Base-by-base conservation (phyloP, 495 filamentous ascomycete genomes). In the Astrothelium subdiscretum region DNA sequence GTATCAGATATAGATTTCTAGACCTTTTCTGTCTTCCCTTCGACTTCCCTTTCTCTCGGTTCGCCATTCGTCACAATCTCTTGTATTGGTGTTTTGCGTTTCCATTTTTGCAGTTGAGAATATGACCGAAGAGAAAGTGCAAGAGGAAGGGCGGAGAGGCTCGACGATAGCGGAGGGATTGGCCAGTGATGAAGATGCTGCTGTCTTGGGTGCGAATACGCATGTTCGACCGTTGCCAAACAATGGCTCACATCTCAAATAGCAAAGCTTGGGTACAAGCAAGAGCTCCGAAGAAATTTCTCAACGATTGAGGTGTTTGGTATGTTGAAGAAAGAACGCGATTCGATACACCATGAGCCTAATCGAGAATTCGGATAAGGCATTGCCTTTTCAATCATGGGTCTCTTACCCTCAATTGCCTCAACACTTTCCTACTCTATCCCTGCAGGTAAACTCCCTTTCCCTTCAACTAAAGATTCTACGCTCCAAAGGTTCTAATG, bases 331-430 rank as follows among this genome's bases (percentile, higher is more conserved):
- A 29, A 8, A 20, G 8, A 31, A 27, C 48, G 22, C 13, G 18
- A 24, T 38, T 18, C 35, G 15, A 27, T n/a, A n/a, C 20, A 11
- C 20, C 48, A 3, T 24, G 24, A 54, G 8, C 8, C 24, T 54
- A 11, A 54, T 54, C 22, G 5, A 8, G n/a, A 6, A 54, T 54
- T n/a, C 15, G n/a, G 4, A 54, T 10, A 24, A 71, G 69, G 84
- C 24, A 85, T 89, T 60, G 85, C 85, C 0, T 89, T 89, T 66
- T 83, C 79, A 65, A 89, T 89, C 62, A 89, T 89, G 84, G 85
- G 85, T 10, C 73, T 89, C 11, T 72, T 89, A n/a, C 85, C 85
- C 0, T 87, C 85, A 2, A 87, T 89, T 65, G 84, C 85, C 2
- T 81, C 80, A 13, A 87, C 84, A 0, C 71, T 89, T 26, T 69